Evolutionary conservation across 176 grass and related monocot genomes (phyloP).

Genomic region (Canna indica): DNA sequence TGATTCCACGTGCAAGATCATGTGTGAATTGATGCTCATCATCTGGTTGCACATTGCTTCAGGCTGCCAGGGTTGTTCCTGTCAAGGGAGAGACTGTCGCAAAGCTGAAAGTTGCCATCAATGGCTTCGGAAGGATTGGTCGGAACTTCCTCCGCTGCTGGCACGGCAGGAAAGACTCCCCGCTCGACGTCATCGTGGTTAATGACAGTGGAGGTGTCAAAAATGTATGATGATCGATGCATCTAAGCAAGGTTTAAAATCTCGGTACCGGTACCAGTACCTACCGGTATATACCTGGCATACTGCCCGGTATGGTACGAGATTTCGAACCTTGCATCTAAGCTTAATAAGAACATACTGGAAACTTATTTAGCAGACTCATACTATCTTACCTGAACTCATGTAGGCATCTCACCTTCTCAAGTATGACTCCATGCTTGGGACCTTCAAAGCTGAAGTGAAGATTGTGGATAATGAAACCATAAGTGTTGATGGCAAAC

Average conservation of each 20-base stretch:
- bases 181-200: constrained; percentile 71
- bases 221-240: constrained; percentile 69
- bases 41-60: not conserved
- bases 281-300: no score
- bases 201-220: constrained; percentile 93
- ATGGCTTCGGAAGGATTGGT: constrained; percentile 93
- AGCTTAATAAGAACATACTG: no score
- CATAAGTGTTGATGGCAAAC: constrained; percentile 92
- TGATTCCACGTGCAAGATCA: not conserved
- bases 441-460: constrained; percentile 90
- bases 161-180: constrained; percentile 81
- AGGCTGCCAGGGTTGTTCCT: constrained; percentile 50
- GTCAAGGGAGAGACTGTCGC: constrained; percentile 60
- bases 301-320: no score
- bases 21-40: not conserved
- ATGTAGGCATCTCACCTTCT: constrained; percentile 95
- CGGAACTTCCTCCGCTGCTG: constrained; percentile 98
- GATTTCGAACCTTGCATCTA: no score
- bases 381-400: not conserved
- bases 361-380: not conserved
- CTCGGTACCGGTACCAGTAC: no score
- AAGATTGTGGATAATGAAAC: constrained; percentile 73
- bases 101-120: constrained; percentile 97
- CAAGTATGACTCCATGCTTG: constrained; percentile 97
- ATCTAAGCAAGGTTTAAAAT: no score